A percentile compares a stretch with the other conserved stretches of the same genome.
Evolutionary conservation across 2,329 filamentous ascomycete genomes (phyloP).

Genomic region (Macrophomina tecta): DNA sequence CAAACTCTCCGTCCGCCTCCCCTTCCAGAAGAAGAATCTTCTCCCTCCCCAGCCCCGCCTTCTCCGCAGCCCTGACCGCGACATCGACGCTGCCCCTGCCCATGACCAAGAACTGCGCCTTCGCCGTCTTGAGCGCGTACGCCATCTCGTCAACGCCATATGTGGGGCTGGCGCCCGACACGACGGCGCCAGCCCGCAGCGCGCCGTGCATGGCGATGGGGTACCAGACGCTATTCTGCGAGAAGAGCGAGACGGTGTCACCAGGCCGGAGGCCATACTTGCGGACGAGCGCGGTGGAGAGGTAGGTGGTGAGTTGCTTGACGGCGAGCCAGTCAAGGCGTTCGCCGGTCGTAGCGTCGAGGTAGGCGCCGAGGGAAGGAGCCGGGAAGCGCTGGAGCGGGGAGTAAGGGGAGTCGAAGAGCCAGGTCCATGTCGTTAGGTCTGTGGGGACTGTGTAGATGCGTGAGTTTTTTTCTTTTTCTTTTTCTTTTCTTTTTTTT

Average conservation of each 20-base stretch:
- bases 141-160: conserved; percentile 73
- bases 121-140: conserved; percentile 65
- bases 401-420: conserved; percentile 63
- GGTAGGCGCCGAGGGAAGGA: conserved; percentile 57
- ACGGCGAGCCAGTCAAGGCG: conserved; percentile 64
- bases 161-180: conserved; percentile 68
- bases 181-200: conserved; percentile 60
- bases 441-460: conserved; percentile 56
- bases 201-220: conserved; percentile 67
- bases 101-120: conserved; percentile 65
- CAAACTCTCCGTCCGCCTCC: conserved; percentile 53
- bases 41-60: conserved; percentile 59
- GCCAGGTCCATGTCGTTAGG: conserved; percentile 66
- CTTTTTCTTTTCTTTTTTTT: too few species aligned
- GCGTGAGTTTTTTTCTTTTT: too few species aligned
- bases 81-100: conserved; percentile 61
- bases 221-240: conserved; percentile 71
- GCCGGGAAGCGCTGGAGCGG: conserved; percentile 50
- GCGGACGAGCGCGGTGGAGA: conserved; percentile 66
- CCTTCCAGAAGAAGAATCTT: conserved; percentile 65
- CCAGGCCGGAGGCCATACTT: conserved; percentile 61
- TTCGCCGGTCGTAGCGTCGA: conserved; percentile 65
- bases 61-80: conserved; percentile 59
- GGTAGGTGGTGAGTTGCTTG: conserved; percentile 61
- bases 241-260: conserved; percentile 66